Evolutionary conservation across 1,139 yeast genomes (phyloP).

Genomic region (Geotrichum restrictum): DNA sequence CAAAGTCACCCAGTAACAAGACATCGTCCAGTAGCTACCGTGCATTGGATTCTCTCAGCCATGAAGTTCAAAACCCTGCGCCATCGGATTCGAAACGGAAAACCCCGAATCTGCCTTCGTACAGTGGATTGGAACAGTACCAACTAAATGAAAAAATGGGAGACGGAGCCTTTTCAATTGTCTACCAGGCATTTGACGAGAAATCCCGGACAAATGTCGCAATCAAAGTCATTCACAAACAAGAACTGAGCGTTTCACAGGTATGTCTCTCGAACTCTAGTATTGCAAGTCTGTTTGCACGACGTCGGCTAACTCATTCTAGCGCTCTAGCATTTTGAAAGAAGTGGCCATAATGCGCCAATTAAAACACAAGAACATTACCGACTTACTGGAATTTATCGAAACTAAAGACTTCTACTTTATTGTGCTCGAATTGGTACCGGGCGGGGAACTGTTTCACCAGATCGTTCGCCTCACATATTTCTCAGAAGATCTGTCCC

Average conservation of each 20-base stretch:
- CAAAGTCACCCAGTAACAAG: not conserved
- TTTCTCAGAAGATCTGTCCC: slow-evolving; percentile 76
- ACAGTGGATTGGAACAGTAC: slow-evolving; percentile 34
- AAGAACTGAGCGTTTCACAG: slow-evolving; percentile 49
- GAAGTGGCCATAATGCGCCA: slow-evolving; percentile 84
- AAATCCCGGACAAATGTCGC: slow-evolving; percentile 58
- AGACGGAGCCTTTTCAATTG: slow-evolving; percentile 85
- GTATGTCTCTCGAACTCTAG: slow-evolving; percentile 36
- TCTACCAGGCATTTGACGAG: slow-evolving; percentile 63
- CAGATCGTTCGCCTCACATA: slow-evolving; percentile 89
- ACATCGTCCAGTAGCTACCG: not conserved
- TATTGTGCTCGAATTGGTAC: slow-evolving; percentile 76
- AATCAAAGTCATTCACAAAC: slow-evolving; percentile 76
- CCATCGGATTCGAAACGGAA: not conserved
- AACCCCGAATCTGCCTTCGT: slow-evolving; percentile 11
- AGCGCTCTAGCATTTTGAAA: slow-evolving; percentile 60
- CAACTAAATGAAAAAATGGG: slow-evolving; percentile 46
- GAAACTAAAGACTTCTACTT: slow-evolving; percentile 66
- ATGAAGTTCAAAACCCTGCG: not conserved
- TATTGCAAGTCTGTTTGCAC: not conserved
- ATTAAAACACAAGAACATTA: slow-evolving; percentile 66
- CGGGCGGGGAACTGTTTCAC: slow-evolving; percentile 94
- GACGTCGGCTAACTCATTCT: slow-evolving; percentile 34
- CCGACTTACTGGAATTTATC: slow-evolving; percentile 62
- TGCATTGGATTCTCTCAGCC: not conserved